phyloP scores from a whole-genome alignment of 108 stramenopile species.

The Nitzschia palea region DNA sequence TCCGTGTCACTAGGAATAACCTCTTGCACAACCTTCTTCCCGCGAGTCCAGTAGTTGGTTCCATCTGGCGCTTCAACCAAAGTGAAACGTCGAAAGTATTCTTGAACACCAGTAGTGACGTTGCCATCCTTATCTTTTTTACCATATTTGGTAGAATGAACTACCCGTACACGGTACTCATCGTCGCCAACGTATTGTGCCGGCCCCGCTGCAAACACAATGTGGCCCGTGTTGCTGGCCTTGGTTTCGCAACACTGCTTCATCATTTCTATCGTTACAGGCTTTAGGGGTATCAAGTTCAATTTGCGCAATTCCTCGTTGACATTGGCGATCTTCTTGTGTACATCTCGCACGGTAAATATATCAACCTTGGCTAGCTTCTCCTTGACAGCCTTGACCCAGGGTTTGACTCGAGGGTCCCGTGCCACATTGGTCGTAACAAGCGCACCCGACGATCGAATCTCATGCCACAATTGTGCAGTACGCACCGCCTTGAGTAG shows the following conservation, averaged over 20 bases:
- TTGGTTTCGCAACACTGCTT: constrained; percentile 12
- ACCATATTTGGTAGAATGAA: constrained; percentile 37
- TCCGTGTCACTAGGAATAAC: not conserved
- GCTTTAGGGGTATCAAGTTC: not conserved
- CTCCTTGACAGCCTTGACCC: constrained; percentile 6
- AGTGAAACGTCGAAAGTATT: constrained; percentile 24
- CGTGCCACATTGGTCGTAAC: constrained; percentile 19
- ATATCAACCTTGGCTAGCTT: constrained; percentile 17
- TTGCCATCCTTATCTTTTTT: constrained; percentile 10
- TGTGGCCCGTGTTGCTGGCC: constrained; percentile 28
- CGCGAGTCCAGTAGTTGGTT: constrained; percentile 11
- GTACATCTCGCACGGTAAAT: not conserved
- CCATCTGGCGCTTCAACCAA: not conserved
- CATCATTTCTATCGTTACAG: constrained; percentile 13
- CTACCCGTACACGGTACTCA: constrained; percentile 28
- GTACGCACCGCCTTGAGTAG: constrained; percentile 22
- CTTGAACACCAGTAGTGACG: constrained; percentile 19
- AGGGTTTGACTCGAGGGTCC: constrained; percentile 18
- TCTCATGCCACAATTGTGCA: constrained; percentile 18
- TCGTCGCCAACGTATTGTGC: constrained; percentile 7
- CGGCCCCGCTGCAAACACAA: constrained; percentile 30
- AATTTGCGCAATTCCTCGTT: not conserved
- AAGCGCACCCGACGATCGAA: not conserved
- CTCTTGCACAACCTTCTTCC: not conserved
- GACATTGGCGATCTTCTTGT: constrained; percentile 6